Evolutionary conservation across 164 flowering plant genomes (phyloP), one percentile per base, ranked within the genome.

Genomic region (Magnolia changhungtana): DNA sequence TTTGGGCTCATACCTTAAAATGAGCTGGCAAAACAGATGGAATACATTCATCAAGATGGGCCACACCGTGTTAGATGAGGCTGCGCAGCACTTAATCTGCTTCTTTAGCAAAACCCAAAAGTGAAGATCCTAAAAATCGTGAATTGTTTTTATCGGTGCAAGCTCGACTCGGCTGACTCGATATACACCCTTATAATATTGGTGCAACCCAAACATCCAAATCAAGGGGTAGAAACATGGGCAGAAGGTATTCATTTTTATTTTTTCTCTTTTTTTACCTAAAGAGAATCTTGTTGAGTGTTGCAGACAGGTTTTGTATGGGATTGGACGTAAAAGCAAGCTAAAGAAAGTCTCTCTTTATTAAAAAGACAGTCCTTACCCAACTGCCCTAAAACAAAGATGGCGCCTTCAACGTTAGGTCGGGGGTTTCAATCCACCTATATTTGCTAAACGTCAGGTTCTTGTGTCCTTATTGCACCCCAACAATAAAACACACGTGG

Each of bases 401-500:
- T 68, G 71, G 51, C 7, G 19, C 50, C 18, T 11, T 49, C 29
- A 29, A 68, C n/a, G 69, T 14, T 8, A 68, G 50, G 20, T 18
- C 9, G 8, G 71, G 50, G n/a, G 16, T 66, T 66, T 0, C 4
- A 14, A 24, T 66, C 69, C 1, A 29, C 8, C 13, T 8, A 4
- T 51, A 68, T 68, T 27, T 68, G 71, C 50, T 37, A 9, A 31
- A 29, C 31, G 50, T 68, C 71, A 68, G 50, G 50, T 68, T 68
- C n/a, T 37, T 19, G n/a, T 68, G 13, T 65, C 45, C 45, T 37
- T 37, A 37, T 37, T 37, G 45, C 45, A 37, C 3, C 45, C 45
- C 45, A 37, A 37, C 45, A 3, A 37, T 37, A 37, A 37, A 37
- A 3, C 45, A 37, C 45, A 37, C 45, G 45, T 37, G 45, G 4